These are phyloP conservation scores for Neonectria coccinea DNA, from an alignment of 2,329 filamentous ascomycete species.

Conservation along the genomic window DNA sequence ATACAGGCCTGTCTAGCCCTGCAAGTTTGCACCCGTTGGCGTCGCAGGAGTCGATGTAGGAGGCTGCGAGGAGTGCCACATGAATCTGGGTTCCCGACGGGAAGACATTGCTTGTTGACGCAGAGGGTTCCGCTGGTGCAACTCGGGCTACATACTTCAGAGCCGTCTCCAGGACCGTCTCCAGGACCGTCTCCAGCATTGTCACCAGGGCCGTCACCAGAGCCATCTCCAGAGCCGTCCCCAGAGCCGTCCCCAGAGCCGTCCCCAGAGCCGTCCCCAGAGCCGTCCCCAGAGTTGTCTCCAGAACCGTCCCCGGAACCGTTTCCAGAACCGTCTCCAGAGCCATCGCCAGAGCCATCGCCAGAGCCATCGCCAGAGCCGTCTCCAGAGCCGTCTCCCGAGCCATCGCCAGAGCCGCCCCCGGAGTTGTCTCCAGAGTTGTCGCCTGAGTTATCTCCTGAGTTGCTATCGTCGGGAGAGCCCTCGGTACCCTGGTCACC, in stretches of 20 bases:
- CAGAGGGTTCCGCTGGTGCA: slow-evolving; percentile 23
- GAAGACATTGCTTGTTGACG: slow-evolving; percentile 23
- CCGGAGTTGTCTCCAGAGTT: not conserved
- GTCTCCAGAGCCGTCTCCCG: no score
- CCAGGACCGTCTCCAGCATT: no score
- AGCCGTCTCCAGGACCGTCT: not conserved
- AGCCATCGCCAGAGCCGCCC: no score
- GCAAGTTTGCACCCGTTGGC: slow-evolving; percentile 24
- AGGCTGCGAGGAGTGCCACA: slow-evolving; percentile 17
- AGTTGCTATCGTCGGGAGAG: not conserved
- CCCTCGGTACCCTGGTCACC: not conserved
- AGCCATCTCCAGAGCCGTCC: no score
- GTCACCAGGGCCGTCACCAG: no score
- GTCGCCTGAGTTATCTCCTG: not conserved
- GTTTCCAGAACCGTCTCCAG: not conserved
- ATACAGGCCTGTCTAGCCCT: slow-evolving; percentile 26
- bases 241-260: no score
- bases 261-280: not conserved
- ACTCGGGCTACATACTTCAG: slow-evolving; percentile 14
- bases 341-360: no score
- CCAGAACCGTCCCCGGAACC: not conserved
- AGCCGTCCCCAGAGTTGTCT: no score
- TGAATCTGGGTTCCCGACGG: slow-evolving; percentile 14
- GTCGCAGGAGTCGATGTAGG: slow-evolving; percentile 9
- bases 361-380: no score